phyloP scores from a whole-genome alignment of 768 basidiomycete genomes.

The Lactarius vividus region DNA sequence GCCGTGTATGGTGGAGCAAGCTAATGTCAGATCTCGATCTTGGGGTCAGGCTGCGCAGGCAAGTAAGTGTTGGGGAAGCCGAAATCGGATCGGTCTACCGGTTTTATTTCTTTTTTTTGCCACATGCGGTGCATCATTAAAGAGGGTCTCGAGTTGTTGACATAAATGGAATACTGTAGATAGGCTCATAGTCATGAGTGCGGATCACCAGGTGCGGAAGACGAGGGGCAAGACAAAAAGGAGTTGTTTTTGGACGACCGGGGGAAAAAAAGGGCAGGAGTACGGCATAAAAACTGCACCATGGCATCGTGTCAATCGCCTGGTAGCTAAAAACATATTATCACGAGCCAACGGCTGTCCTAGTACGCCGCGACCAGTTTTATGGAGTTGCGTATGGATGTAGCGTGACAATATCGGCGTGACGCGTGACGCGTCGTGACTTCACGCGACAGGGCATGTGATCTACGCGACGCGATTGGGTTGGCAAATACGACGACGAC shows the following conservation, averaged over 20 bases:
- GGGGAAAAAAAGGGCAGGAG: no score
- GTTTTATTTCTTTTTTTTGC: not conserved
- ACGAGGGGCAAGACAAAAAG: no score
- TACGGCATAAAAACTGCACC: no score
- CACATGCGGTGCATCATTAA: no score
- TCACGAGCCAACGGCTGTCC: not conserved
- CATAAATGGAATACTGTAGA: no score
- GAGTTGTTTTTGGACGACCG: no score
- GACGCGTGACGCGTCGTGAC: conserved; percentile 10
- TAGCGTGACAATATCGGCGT: conserved; percentile 1
- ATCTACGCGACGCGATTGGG: conserved; percentile 3
- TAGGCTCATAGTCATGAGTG: no score
- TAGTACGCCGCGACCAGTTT: no score
- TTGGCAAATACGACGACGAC: not conserved
- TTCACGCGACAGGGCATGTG: conserved; percentile 12
- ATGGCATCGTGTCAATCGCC: not conserved
- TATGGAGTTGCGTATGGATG: not conserved
- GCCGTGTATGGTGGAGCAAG: not conserved
- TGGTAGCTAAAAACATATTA: not conserved
- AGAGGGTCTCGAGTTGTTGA: no score
- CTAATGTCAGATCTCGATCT: not conserved
- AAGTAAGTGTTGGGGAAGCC: not conserved
- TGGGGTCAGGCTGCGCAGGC: not conserved
- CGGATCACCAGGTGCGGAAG: no score
- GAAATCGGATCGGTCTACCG: not conserved